Evolutionary conservation across 495 filamentous ascomycete species (phyloP).

Genomic region (Penicillium bovifimosum): DNA sequence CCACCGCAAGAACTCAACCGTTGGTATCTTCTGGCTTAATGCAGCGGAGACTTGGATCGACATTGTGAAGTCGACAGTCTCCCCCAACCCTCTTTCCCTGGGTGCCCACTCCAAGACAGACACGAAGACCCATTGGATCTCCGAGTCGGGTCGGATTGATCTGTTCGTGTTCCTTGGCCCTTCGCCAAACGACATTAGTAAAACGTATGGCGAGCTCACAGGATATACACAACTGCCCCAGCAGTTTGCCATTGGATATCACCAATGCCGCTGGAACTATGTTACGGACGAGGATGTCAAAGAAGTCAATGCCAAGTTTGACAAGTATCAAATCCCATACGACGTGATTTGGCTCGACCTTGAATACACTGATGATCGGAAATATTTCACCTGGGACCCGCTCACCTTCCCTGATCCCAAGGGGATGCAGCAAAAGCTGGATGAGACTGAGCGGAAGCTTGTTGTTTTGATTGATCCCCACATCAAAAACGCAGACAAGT

Average conservation of each 20-base stretch:
- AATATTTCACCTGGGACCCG: constrained; percentile 96
- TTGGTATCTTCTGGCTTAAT: constrained; percentile 98
- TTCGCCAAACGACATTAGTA: constrained; percentile 70
- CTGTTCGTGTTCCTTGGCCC: constrained; percentile 93
- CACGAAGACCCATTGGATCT: constrained; percentile 95
- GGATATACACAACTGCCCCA: constrained; percentile 89
- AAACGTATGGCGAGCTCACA: constrained; percentile 83
- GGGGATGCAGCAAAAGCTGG: constrained; percentile 81
- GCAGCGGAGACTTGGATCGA: constrained; percentile 97
- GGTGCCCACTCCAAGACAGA: constrained; percentile 61
- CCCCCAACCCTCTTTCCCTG: constrained; percentile 70
- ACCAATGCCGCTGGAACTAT: constrained; percentile 99
- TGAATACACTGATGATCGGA: constrained; percentile 91
- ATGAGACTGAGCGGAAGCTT: constrained; percentile 77
- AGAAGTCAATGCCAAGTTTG: constrained; percentile 92
- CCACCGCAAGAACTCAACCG: constrained; percentile 84
- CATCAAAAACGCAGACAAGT: constrained; percentile 84
- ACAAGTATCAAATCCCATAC: constrained; percentile 90
- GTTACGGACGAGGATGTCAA: constrained; percentile 93
- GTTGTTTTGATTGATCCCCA: constrained; percentile 96
- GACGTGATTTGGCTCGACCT: constrained; percentile 99
- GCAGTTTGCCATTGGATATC: constrained; percentile 86
- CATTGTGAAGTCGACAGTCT: constrained; percentile 73
- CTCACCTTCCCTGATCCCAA: constrained; percentile 80
- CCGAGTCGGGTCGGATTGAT: constrained; percentile 83